Evolutionary conservation across 768 basidiomycete species (phyloP).

Genomic region (Wakefieldia striispora): DNA sequence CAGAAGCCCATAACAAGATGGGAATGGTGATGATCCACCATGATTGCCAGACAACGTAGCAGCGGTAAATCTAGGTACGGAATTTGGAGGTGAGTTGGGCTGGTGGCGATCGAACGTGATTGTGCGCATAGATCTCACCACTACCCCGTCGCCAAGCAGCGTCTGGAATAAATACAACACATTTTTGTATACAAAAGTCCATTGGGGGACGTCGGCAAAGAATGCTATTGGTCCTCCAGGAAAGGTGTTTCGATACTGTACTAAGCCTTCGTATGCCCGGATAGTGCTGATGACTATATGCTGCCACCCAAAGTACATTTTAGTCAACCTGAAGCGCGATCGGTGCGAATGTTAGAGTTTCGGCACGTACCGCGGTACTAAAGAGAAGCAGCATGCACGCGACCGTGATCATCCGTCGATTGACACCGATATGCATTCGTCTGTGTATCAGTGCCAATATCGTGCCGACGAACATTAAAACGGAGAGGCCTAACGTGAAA

Average conservation of each 20-base stretch:
- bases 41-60: conserved; percentile 27
- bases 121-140: conserved; percentile 1
- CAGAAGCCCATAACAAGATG: conserved; percentile 15
- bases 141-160: conserved; percentile 23
- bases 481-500: conserved; percentile 23
- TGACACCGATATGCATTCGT: conserved; percentile 1
- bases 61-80: conserved; percentile 23
- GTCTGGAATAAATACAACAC: conserved; percentile 19
- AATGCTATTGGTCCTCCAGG: conserved; percentile 25
- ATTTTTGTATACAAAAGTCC: conserved; percentile 30
- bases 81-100: neutral
- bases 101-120: neutral
- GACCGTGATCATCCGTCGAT: conserved; percentile 14
- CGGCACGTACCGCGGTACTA: conserved; percentile 19
- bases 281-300: conserved; percentile 20
- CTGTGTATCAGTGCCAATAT: conserved; percentile 19
- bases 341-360: too few relatives aligned
- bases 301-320: neutral
- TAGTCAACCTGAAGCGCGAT: neutral
- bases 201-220: conserved; percentile 25
- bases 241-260: conserved; percentile 16
- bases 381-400: conserved; percentile 23
- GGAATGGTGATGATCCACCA: conserved; percentile 21
- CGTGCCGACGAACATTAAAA: conserved; percentile 30
- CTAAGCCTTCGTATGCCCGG: conserved; percentile 19